A percentile compares a stretch with the other conserved stretches of the same genome.
Conservation (phyloP, 805 yeast species). For the Candida boleticola region DNA sequence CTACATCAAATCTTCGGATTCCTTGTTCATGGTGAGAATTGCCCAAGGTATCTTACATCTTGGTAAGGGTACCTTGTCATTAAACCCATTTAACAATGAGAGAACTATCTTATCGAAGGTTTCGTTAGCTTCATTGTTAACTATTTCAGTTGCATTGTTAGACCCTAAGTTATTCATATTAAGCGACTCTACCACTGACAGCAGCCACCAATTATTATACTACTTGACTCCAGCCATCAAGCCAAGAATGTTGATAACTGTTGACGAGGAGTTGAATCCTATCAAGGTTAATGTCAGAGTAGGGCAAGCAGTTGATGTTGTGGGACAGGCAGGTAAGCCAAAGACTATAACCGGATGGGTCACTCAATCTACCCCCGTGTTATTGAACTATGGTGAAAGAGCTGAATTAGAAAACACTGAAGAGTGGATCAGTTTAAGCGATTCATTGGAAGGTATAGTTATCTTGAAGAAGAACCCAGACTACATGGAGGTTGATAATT, state of each 20-base stretch:
- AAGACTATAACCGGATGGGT: conserved; percentile 99
- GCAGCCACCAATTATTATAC: conserved; percentile 74
- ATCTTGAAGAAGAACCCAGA: conserved; percentile 90
- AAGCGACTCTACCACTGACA: conserved; percentile 49
- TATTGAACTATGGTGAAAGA: conserved; percentile 89
- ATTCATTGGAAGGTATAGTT: conserved; percentile 88
- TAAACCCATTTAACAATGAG: conserved; percentile 87
- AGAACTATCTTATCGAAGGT: conserved; percentile 84
- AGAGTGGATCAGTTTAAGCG: conserved; percentile 80
- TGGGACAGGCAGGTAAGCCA: conserved; percentile 99
- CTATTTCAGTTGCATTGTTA: conserved; percentile 77
- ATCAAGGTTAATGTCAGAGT: conserved; percentile 95
- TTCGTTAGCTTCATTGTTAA: conserved; percentile 83
- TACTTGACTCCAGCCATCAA: conserved; percentile 84
- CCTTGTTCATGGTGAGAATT: conserved; percentile 86
- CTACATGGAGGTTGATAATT: conserved; percentile 58
- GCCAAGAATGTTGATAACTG: conserved; percentile 90
- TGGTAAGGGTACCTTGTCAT: conserved; percentile 92
- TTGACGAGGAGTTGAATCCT: conserved; percentile 87
- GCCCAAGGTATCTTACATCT: conserved; percentile 93
- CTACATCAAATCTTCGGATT: conserved; percentile 86
- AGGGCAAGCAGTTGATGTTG: conserved; percentile 98
- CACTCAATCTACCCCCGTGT: conserved; percentile 95
- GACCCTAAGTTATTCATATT: conserved; percentile 84
- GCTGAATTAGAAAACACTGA: conserved; percentile 91